These are phyloP conservation scores for Jacaranda copaia DNA, from an alignment of 257 asterid species.

Conservation along the genomic window DNA sequence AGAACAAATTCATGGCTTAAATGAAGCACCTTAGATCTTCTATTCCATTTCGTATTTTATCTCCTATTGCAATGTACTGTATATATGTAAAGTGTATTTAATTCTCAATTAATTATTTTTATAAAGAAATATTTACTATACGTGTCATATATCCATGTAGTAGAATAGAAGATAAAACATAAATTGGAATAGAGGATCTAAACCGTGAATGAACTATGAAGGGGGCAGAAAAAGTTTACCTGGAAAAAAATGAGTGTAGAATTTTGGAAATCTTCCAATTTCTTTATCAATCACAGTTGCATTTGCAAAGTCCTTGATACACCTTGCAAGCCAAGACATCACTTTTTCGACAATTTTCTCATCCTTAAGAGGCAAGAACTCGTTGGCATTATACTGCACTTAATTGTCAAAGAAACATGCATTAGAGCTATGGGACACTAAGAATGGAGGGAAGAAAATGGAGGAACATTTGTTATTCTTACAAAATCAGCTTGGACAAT, in stretches of 20 bases:
- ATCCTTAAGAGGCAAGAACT: conserved; percentile 60
- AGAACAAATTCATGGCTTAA: too few relatives aligned
- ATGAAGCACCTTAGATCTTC: too few relatives aligned
- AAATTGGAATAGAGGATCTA: too few relatives aligned
- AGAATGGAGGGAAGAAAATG: background rate
- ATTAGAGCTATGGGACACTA: conserved; percentile 3
- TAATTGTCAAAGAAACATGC: conserved; percentile 19
- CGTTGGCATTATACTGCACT: conserved; percentile 66
- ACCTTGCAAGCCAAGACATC: conserved; percentile 53
- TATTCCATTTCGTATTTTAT: too few relatives aligned
- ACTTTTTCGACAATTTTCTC: conserved; percentile 60
- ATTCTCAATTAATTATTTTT: too few relatives aligned
- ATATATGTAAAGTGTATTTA: too few relatives aligned
- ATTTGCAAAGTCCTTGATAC: conserved; percentile 54
- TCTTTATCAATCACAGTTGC: conserved; percentile 62
- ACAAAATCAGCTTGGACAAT: conserved; percentile 64
- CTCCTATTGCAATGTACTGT: too few relatives aligned
- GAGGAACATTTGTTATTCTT: conserved; percentile 28
- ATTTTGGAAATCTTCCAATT: conserved; percentile 63
- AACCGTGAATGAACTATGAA: too few relatives aligned
- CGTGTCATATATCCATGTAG: too few relatives aligned
- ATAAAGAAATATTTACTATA: too few relatives aligned
- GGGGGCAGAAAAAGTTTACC: conserved; percentile 40
- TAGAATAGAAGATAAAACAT: too few relatives aligned
- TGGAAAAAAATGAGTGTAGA: conserved; percentile 65